Conservation (phyloP, 2,329 filamentous ascomycete genomes). For the Monilinia vaccinii-corymbosi region DNA sequence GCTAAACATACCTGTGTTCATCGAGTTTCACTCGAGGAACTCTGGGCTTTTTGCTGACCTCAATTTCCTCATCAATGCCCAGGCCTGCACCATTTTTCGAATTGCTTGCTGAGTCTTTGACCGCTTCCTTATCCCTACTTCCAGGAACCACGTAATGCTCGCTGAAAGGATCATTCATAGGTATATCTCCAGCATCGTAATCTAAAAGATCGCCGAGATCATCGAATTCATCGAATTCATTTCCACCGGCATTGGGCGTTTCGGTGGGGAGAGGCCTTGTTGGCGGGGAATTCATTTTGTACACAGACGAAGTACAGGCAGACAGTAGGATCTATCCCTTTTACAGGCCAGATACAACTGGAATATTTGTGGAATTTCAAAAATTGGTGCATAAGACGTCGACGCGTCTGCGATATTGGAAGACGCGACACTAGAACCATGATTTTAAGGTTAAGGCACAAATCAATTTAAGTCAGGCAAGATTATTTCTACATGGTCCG, state of each 20-base stretch:
- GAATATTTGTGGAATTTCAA: background rate
- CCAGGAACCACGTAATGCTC: slow-evolving; percentile 18
- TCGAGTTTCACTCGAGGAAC: slow-evolving; percentile 80
- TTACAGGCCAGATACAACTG: background rate
- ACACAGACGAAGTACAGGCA: background rate
- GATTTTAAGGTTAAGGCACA: background rate
- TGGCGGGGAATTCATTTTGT: background rate
- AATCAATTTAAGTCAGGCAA: slow-evolving; percentile 8
- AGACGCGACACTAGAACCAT: slow-evolving; percentile 5
- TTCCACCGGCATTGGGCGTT: slow-evolving; percentile 28
- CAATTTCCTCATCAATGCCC: slow-evolving; percentile 80
- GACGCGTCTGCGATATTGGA: slow-evolving; percentile 4
- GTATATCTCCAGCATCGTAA: slow-evolving; percentile 51
- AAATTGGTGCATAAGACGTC: background rate
- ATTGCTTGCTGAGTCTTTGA: slow-evolving; percentile 32
- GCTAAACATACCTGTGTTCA: slow-evolving; percentile 53
- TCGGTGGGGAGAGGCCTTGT: slow-evolving; percentile 17
- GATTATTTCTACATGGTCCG: background rate
- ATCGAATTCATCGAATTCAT: slow-evolving; percentile 49
- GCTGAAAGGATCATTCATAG: slow-evolving; percentile 23
- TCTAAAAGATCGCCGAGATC: slow-evolving; percentile 53
- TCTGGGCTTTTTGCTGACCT: slow-evolving; percentile 62
- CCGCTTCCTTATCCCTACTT: slow-evolving; percentile 30
- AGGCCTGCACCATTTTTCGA: slow-evolving; percentile 46
- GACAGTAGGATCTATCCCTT: too few relatives aligned